phyloP scores from a whole-genome alignment of 139 green algal species.

The Bryopsis sp. region DNA sequence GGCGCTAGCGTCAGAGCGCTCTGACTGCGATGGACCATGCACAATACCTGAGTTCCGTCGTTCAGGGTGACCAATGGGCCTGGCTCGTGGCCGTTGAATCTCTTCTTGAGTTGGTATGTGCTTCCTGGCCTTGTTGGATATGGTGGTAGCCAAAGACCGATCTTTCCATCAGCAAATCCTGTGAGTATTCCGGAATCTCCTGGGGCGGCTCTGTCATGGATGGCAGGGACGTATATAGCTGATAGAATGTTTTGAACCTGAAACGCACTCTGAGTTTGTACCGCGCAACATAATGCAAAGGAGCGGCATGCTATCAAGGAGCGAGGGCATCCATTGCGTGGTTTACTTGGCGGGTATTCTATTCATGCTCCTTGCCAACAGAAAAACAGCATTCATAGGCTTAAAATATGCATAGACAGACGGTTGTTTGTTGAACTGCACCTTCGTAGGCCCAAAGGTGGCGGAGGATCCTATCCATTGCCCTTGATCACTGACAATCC shows the following conservation, averaged over 20 bases:
- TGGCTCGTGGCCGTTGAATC: slow-evolving; percentile 31
- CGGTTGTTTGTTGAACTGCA: neutral
- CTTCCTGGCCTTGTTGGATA: slow-evolving; percentile 38
- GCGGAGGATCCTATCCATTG: slow-evolving; percentile 21
- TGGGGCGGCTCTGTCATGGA: slow-evolving; percentile 33
- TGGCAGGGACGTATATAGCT: slow-evolving; percentile 36
- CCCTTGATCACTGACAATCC: slow-evolving; percentile 32
- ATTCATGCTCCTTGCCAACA: neutral
- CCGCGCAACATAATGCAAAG: too few species aligned
- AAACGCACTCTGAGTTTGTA: neutral
- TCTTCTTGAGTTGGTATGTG: slow-evolving; percentile 31
- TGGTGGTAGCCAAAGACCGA: slow-evolving; percentile 42
- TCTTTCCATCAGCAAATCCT: slow-evolving; percentile 33
- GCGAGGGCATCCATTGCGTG: neutral
- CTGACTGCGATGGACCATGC: too few species aligned
- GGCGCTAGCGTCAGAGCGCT: too few species aligned
- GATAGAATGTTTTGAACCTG: slow-evolving; percentile 39
- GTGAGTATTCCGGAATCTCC: slow-evolving; percentile 45
- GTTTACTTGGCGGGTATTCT: neutral
- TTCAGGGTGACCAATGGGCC: slow-evolving; percentile 27
- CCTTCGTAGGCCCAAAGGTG: slow-evolving; percentile 29
- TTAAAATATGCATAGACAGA: neutral
- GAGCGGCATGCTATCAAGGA: too few species aligned
- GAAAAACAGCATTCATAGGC: neutral
- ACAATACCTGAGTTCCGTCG: slow-evolving; percentile 38